phyloP scores from a whole-genome alignment of 768 basidiomycete genomes.

The Lyophyllum semitale region DNA sequence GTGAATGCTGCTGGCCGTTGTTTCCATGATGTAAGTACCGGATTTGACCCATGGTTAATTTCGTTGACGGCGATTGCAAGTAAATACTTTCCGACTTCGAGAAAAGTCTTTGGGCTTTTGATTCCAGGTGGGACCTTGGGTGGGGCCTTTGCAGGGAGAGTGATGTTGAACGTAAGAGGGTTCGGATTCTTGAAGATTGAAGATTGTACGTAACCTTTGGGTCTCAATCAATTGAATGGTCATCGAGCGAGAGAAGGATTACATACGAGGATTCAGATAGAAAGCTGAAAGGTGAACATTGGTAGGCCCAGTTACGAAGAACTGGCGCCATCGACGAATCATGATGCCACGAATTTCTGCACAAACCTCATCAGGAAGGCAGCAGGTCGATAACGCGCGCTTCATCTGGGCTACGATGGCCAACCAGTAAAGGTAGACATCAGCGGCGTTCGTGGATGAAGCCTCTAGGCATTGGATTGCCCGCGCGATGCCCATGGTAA shows the following conservation, averaged over 20 bases:
- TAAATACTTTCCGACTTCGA: constrained; percentile 23
- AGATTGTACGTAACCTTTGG: constrained; percentile 19
- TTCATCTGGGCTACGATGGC: constrained; percentile 26
- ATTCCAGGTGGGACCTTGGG: constrained; percentile 23
- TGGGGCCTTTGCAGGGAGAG: constrained; percentile 17
- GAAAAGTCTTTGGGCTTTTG: constrained; percentile 23
- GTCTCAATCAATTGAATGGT: neutral
- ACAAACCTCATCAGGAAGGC: constrained; percentile 19
- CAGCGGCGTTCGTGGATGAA: constrained; percentile 22
- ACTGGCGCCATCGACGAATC: constrained; percentile 26
- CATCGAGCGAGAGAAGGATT: neutral
- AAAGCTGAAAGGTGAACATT: constrained; percentile 32
- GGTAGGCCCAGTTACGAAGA: constrained; percentile 28
- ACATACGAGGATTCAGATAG: constrained; percentile 32
- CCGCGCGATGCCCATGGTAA: constrained; percentile 26
- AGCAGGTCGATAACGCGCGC: constrained; percentile 13
- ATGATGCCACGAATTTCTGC: constrained; percentile 28
- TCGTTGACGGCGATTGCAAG: constrained; percentile 17
- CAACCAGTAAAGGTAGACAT: constrained; percentile 38
- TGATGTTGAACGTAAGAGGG: constrained; percentile 23
- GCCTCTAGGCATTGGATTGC: constrained; percentile 35
- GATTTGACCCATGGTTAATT: constrained; percentile 20
- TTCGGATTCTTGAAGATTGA: constrained; percentile 29
- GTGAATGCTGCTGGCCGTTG: constrained; percentile 16
- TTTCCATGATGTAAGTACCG: constrained; percentile 17